Evolutionary conservation across 2,329 filamentous ascomycete genomes (phyloP).

Genomic region (Claviceps fusiformis): DNA sequence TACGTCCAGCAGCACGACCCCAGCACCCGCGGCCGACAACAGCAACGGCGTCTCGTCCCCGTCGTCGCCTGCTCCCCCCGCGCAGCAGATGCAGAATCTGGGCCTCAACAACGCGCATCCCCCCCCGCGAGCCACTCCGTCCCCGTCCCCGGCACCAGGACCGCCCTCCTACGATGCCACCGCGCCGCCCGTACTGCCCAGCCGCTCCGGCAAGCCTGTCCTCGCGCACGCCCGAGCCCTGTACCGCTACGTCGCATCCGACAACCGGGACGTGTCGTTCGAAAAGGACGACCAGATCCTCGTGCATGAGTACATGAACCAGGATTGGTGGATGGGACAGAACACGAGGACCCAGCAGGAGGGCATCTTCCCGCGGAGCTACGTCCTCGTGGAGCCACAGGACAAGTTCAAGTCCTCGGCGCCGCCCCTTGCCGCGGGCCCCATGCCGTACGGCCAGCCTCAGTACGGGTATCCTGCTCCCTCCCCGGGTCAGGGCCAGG

Average conservation of each 20-base stretch:
- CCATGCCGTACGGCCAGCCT: slow-evolving; percentile 23
- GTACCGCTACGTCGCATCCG: slow-evolving; percentile 68
- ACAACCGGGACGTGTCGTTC: slow-evolving; percentile 70
- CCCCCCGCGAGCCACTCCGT: background rate
- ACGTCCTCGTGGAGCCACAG: slow-evolving; percentile 63
- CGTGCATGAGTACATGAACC: slow-evolving; percentile 87
- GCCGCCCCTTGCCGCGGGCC: slow-evolving; percentile 19
- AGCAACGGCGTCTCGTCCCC: slow-evolving; percentile 15
- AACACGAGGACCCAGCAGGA: slow-evolving; percentile 72
- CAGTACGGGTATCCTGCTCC: slow-evolving; percentile 15
- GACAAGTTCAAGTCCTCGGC: slow-evolving; percentile 33
- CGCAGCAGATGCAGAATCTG: slow-evolving; percentile 30
- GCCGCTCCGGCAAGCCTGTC: slow-evolving; percentile 36
- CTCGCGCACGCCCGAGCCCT: slow-evolving; percentile 66
- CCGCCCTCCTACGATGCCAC: slow-evolving; percentile 41
- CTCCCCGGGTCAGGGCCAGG: slow-evolving; percentile 15
- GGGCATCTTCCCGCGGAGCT: slow-evolving; percentile 90
- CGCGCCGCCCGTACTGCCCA: slow-evolving; percentile 27
- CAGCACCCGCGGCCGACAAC: slow-evolving; percentile 5
- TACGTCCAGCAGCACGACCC: slow-evolving; percentile 18
- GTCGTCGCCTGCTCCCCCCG: slow-evolving; percentile 9
- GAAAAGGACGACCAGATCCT: slow-evolving; percentile 68
- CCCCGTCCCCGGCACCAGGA: slow-evolving; percentile 20
- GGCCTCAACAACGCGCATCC: slow-evolving; percentile 14
- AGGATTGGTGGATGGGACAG: slow-evolving; percentile 89